Evolutionary conservation across 305 asterid species (phyloP), one percentile per base, ranked within the genome.

Genomic region (Lippia alba): DNA sequence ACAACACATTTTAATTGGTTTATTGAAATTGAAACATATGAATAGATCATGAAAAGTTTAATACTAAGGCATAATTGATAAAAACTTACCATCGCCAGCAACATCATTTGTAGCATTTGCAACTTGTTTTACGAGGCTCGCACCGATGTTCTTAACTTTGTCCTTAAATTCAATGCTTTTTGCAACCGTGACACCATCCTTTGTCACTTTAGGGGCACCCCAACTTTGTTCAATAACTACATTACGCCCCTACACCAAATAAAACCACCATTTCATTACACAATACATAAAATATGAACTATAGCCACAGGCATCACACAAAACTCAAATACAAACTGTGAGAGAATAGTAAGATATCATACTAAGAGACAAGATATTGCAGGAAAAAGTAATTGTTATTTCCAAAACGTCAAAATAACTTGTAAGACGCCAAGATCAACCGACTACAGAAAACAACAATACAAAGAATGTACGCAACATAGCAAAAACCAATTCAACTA

Each of bases 161-260:
- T 90, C 89, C 81, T 87, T 82, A 69, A 90, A 87, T 39, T 87
- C 96, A 71, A 85, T 81, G 78, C 94, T 89, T 77, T 89, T 89
- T 5, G 96, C 92, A 58, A 87, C 92, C 6, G 96, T 90, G 18
- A 87, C 95, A 55, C 95, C 95, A 71, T 90, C 95, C 79, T 90
- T 90, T 40, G 94, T 87, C 69, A 85, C 94, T 71, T 87, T 90
- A 7, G 96, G 96, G 50, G 94, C 94, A 69, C 94, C 96, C 89
- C 90, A 89, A 59, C 94, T 87, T 82, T 89, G 94, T 78, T 87
- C 96, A 61, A 88, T 82, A 60, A 86, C 92, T 53, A 90, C 95
- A 76, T 83, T 86, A 50, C 89, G 92, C 51, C 92, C 95, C 95
- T 90, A 56, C 39, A 64, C 32, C 39, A 57, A 50, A 67, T n/a